Conservation (phyloP, 1,139 yeast species). For the Debaryomyces udenii region DNA sequence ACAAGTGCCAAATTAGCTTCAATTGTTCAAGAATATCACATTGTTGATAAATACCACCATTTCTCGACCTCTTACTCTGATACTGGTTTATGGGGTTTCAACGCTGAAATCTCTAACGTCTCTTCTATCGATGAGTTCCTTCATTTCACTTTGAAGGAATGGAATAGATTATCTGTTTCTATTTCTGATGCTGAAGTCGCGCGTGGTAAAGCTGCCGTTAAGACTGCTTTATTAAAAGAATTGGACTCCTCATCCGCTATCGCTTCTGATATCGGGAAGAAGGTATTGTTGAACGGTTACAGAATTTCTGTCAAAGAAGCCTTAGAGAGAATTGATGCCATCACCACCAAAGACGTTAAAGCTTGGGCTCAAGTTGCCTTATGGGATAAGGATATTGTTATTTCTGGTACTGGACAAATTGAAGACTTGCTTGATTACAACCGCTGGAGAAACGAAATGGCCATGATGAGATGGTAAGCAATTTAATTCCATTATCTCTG, state of each 20-base stretch:
- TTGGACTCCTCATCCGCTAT: slow-evolving; percentile 52
- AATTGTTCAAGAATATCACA: slow-evolving; percentile 69
- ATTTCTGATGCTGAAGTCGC: slow-evolving; percentile 77
- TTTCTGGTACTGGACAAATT: slow-evolving; percentile 82
- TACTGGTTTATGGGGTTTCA: slow-evolving; percentile 83
- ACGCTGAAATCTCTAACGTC: slow-evolving; percentile 63
- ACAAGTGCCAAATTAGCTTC: slow-evolving; percentile 87
- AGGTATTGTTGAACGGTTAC: slow-evolving; percentile 63
- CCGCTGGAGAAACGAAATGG: slow-evolving; percentile 86
- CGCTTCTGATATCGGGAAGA: slow-evolving; percentile 61
- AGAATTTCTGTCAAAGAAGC: slow-evolving; percentile 62
- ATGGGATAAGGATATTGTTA: slow-evolving; percentile 84
- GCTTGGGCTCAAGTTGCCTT: slow-evolving; percentile 74
- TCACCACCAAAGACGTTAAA: slow-evolving; percentile 60
- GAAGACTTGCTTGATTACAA: slow-evolving; percentile 80
- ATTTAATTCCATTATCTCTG: slow-evolving; percentile 10
- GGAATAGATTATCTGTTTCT: slow-evolving; percentile 81
- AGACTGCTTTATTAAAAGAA: slow-evolving; percentile 57
- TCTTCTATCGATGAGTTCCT: slow-evolving; percentile 68
- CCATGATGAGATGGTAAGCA: slow-evolving; percentile 73
- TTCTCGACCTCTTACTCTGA: slow-evolving; percentile 74
- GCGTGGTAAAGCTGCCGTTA: slow-evolving; percentile 72
- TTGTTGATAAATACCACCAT: slow-evolving; percentile 71
- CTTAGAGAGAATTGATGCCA: slow-evolving; percentile 62
- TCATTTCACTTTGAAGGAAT: slow-evolving; percentile 79